These are phyloP conservation scores for Xylaria sp. DNA, from an alignment of 2,329 filamentous ascomycete species.

Conservation along the genomic window DNA sequence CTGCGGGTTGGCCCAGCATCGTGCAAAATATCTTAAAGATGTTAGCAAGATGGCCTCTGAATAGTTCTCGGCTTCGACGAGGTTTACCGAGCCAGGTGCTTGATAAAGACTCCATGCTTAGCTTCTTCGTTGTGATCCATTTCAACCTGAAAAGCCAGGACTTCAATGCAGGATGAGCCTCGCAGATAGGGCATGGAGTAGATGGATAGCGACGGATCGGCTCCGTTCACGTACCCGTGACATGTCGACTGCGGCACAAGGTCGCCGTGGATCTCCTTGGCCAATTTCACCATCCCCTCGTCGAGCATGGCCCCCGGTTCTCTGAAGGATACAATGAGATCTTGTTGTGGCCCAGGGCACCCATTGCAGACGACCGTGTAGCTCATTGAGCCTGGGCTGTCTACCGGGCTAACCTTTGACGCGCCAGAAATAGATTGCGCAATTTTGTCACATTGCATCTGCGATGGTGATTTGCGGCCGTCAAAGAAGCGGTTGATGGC, in stretches of 20 bases:
- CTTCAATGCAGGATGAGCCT: conserved; percentile 45
- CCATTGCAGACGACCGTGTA: conserved; percentile 46
- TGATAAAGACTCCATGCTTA: conserved; percentile 31
- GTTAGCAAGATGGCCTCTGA: background rate
- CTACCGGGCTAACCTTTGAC: conserved; percentile 39
- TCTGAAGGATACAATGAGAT: conserved; percentile 35
- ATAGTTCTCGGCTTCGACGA: conserved; percentile 3
- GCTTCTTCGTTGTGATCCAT: conserved; percentile 38
- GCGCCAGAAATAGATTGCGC: conserved; percentile 32
- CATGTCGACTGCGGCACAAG: conserved; percentile 44
- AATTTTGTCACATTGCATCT: conserved; percentile 42
- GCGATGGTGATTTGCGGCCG: conserved; percentile 42
- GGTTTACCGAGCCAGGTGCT: conserved; percentile 38
- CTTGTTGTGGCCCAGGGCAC: conserved; percentile 14
- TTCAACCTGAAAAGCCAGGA: conserved; percentile 38
- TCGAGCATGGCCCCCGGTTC: conserved; percentile 30
- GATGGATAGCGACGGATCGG: conserved; percentile 45
- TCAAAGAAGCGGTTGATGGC: conserved; percentile 34
- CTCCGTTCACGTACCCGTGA: conserved; percentile 43
- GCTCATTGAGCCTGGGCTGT: conserved; percentile 48
- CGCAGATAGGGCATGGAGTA: conserved; percentile 39
- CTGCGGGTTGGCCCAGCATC: conserved; percentile 41
- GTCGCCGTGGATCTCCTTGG: conserved; percentile 45
- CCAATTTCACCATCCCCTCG: conserved; percentile 40
- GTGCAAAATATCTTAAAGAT: conserved; percentile 45